Evolutionary conservation across 2,329 filamentous ascomycete genomes (phyloP).

Genomic region (Colletotrichum lentis): DNA sequence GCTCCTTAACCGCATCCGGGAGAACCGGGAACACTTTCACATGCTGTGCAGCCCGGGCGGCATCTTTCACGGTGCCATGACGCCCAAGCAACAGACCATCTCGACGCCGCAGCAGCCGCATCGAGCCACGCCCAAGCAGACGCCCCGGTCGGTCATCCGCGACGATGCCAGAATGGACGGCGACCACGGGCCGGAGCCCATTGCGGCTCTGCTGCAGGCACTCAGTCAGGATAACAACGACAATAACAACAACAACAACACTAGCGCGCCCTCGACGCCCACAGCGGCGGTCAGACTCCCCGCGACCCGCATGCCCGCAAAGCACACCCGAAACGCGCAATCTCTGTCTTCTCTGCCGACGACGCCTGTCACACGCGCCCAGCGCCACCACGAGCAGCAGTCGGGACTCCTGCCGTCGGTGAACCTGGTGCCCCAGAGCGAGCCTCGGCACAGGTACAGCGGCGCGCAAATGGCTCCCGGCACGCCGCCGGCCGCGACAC

Average conservation of each 20-base stretch:
- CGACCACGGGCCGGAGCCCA: slow-evolving; percentile 68
- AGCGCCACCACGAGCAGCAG: slow-evolving; percentile 54
- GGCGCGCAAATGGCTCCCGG: slow-evolving; percentile 53
- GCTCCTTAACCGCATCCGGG: slow-evolving; percentile 82
- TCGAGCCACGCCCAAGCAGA: slow-evolving; percentile 60
- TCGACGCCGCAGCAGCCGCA: slow-evolving; percentile 56
- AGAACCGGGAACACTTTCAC: slow-evolving; percentile 88
- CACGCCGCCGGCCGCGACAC: slow-evolving; percentile 51
- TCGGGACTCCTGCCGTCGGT: slow-evolving; percentile 67
- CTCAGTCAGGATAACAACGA: slow-evolving; percentile 76
- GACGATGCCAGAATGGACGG: slow-evolving; percentile 52
- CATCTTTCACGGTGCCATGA: slow-evolving; percentile 69
- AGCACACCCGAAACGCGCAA: slow-evolving; percentile 79
- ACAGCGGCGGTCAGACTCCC: slow-evolving; percentile 55
- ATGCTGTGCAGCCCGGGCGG: slow-evolving; percentile 78
- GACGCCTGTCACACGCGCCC: slow-evolving; percentile 69
- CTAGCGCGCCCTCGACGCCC: slow-evolving; percentile 78
- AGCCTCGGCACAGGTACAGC: slow-evolving; percentile 59
- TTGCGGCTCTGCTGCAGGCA: slow-evolving; percentile 83
- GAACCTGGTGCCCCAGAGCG: slow-evolving; percentile 68
- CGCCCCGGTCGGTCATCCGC: slow-evolving; percentile 54
- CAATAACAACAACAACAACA: slow-evolving; percentile 72
- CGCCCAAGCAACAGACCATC: slow-evolving; percentile 60
- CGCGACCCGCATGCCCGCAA: slow-evolving; percentile 59
- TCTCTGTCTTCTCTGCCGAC: slow-evolving; percentile 85